Conservation (phyloP, 164 flowering plant genomes). For the Piper betle region DNA sequence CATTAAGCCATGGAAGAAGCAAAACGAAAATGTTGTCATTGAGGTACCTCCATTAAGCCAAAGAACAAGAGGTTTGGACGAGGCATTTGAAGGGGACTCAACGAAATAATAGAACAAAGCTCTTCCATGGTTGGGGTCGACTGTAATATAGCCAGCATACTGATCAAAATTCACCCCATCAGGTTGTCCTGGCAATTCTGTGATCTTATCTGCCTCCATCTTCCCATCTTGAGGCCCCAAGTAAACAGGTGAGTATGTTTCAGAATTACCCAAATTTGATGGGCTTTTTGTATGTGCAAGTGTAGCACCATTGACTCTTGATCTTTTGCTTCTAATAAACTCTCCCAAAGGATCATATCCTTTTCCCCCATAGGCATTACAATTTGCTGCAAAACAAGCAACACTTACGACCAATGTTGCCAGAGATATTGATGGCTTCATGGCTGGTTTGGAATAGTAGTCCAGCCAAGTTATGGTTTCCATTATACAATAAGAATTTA, state of each 20-base stretch:
- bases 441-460: neutral
- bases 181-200: constrained; percentile 40
- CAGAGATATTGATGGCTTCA: neutral
- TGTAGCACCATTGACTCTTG: neutral
- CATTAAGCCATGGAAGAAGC: neutral
- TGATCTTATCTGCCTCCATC: constrained; percentile 31
- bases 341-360: neutral
- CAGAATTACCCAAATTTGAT: neutral
- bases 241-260: constrained; percentile 4
- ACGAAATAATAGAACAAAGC: constrained; percentile 22
- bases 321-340: neutral
- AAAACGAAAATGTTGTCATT: neutral
- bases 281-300: neutral
- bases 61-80: constrained; percentile 8
- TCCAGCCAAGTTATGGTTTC: too few species aligned
- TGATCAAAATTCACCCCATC: constrained; percentile 38
- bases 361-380: neutral
- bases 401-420: neutral
- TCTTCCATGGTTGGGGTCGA: constrained; percentile 28
- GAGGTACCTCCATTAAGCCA: constrained; percentile 15
- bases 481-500: too few species aligned
- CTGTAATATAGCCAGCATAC: constrained; percentile 42
- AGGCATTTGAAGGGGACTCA: constrained; percentile 9
- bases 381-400: neutral
- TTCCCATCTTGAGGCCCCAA: constrained; percentile 17